Evolutionary conservation across 495 filamentous ascomycete species (phyloP), one percentile per base, ranked within the genome.

Genomic region (Oleoguttula mirabilis): DNA sequence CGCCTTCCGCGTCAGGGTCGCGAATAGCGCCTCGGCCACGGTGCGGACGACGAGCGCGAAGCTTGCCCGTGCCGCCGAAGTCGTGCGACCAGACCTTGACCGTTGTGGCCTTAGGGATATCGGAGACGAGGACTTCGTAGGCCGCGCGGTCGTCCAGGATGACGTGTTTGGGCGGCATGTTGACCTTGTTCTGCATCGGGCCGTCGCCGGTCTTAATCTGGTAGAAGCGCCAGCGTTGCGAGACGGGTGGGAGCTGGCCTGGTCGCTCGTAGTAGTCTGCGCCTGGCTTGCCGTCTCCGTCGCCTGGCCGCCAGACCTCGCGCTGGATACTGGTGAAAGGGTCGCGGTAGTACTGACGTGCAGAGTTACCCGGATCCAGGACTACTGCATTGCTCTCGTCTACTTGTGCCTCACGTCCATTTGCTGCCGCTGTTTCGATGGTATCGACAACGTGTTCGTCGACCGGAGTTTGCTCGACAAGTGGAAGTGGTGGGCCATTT

Each of bases 61-160:
- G 49, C 17, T 23, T 30, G 32, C 58, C 58, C 11, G 28, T 15
- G 17, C 39, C 32, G 17, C 42, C 41, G 49, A 57, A 59, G 44
- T 61, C 58, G 25, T 45, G 50, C 1, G 47, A 34, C 58, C 56
- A 61, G 39, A 33, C 51, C 16, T 32, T 15, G 16, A 32, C 17
- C 8, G 41, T 41, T 23, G 45, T 45, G 3, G 31, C 12, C 12
- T 34, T 20, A 10, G 32, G 48, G 32, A 41, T 47, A 10, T 51
- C 44, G 32, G 53, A 51, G 14, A 20, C 21, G 32, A 38, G 19
- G n/a, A 58, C 38, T 3, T 42, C 44, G 30, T 55, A 41, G n/a
- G 54, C 53, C 4, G 53, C 49, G 2, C 21, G 10, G 39, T 61
- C 58, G 38, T 61, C 56, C n/a, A 61, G 51, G 23, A 57, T 51